Conservation (phyloP, 495 filamentous ascomycete genomes). For the Podospora tetraspora region DNA sequence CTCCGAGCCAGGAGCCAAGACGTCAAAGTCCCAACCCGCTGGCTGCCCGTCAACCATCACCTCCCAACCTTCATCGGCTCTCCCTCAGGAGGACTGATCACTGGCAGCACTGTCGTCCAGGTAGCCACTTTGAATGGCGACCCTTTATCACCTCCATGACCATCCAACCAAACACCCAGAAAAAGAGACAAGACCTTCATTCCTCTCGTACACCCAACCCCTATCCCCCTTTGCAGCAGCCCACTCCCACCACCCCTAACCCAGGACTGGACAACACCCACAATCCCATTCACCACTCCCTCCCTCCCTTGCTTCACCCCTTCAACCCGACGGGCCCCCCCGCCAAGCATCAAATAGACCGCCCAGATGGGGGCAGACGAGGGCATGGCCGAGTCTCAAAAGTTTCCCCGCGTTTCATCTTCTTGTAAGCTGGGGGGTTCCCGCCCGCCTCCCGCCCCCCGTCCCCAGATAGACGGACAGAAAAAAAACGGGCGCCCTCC, state of each 20-base stretch:
- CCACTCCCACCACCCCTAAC: not conserved
- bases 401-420: slow-evolving; percentile 15
- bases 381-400: not conserved
- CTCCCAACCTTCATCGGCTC: not conserved
- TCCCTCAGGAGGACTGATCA: not conserved
- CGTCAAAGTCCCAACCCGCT: not conserved
- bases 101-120: not conserved
- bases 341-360: not conserved
- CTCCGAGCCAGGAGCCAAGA: not conserved
- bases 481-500: not conserved
- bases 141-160: not conserved
- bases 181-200: not conserved
- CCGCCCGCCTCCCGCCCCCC: not conserved
- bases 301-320: not conserved
- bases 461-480: not conserved
- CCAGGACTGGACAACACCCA: not conserved
- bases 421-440: not conserved
- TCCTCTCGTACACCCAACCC: not conserved
- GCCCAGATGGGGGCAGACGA: not conserved
- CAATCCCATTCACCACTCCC: not conserved
- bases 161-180: not conserved
- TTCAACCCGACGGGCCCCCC: not conserved
- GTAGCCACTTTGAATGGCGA: not conserved
- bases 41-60: not conserved
- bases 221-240: not conserved